phyloP scores from a whole-genome alignment of 441 rosid species.

The Populus tomentosa region DNA sequence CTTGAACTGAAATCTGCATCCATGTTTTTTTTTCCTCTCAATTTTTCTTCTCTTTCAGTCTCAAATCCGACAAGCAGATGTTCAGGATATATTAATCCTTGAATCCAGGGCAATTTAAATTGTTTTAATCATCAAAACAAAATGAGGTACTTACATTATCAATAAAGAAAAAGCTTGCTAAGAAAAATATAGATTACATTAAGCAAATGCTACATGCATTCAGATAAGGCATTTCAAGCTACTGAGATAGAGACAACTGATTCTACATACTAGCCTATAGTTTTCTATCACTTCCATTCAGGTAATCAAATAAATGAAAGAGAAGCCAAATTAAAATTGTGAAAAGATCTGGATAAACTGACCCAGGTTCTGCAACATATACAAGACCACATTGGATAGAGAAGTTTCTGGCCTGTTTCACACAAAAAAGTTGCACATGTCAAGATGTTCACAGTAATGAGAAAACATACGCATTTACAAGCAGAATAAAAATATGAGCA shows the following conservation, averaged over 20 bases:
- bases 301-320: not conserved
- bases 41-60: not conserved
- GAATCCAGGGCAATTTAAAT: not conserved
- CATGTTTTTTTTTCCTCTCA: not conserved
- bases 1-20: not conserved
- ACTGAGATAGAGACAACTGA: not conserved
- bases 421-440: slow-evolving; percentile 4
- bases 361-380: slow-evolving; percentile 96
- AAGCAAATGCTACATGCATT: not conserved
- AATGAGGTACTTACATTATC: not conserved
- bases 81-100: not conserved
- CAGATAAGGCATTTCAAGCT: not conserved
- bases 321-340: not conserved
- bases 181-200: not conserved
- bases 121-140: not conserved
- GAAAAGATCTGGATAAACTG: slow-evolving; percentile 1
- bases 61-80: not conserved
- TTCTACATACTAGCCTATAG: not conserved
- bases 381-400: slow-evolving; percentile 85
- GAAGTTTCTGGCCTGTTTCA: slow-evolving; percentile 90
- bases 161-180: not conserved
- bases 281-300: too few species aligned
- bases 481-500: not conserved
- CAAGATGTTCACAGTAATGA: not conserved
- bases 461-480: not conserved